Base-by-base conservation (phyloP, 495 filamentous ascomycete genomes). In the Hypoxylon perforatum region DNA sequence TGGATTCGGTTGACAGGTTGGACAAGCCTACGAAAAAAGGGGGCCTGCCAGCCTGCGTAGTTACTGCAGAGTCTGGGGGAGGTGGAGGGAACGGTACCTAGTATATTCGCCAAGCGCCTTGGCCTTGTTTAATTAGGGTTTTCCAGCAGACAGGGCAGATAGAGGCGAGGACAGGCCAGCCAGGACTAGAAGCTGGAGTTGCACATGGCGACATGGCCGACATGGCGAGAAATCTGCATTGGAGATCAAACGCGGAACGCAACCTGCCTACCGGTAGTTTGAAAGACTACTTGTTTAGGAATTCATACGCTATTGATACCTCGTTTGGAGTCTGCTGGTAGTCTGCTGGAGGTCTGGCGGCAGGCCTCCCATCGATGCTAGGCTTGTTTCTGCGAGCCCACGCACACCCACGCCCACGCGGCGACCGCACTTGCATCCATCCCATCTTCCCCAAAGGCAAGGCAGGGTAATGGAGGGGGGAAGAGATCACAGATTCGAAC, bases 171-270 rank as follows among this genome's bases (percentile, higher is more conserved):
- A 3, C 30, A 9, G 51, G 63, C 44, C n/a, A n/a, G n/a, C n/a
- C n/a, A n/a, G n/a, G n/a, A n/a, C n/a, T n/a, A n/a, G n/a, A n/a
- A n/a, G n/a, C n/a, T n/a, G n/a, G 45, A 61, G 57, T 61, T 50
- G 60, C 65, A 69, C 65, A 69, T 69, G 65, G 39, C 39, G 39
- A 42, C 36, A 38, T 38, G 36, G 36, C 36, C n/a, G 25, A 67
- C 64, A 68, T 63, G 65, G 65, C 59, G 59, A 63, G 38, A 69
- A n/a, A 59, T 63, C 58, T 64, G 60, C 55, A 64, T 63, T 45
- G 65, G 65, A 69, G 65, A 69, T 69, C 65, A 63, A 61, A 64
- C 45, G 19, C 55, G 56, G 60, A 53, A 64, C 65, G 60, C 45
- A 64, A 60, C 65, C 54, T 68, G 50, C 52, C 60, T 59, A 61